Evolutionary conservation across 2,329 filamentous ascomycete species (phyloP).

Genomic region (Fusarium austroafricanum): DNA sequence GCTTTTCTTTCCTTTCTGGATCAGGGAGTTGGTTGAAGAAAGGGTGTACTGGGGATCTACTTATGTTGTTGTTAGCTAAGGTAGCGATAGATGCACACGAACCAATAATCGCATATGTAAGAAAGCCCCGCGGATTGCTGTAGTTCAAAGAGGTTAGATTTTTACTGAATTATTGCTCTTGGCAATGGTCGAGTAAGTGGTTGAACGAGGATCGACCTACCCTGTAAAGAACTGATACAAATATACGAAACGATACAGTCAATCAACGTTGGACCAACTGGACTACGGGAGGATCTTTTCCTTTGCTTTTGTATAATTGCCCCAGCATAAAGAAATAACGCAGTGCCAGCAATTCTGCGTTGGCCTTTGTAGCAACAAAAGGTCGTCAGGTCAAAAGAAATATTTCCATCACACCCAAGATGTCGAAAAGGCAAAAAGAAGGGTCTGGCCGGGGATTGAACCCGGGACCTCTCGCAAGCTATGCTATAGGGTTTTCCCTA

Average conservation of each 20-base stretch:
- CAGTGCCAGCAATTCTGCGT: no score
- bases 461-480: constrained; percentile 59
- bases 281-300: no score
- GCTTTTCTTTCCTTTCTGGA: neutral
- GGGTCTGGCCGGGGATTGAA: constrained; percentile 61
- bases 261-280: no score
- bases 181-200: neutral
- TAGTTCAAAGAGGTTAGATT: neutral
- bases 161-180: neutral
- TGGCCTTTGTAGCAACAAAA: no score
- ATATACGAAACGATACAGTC: no score
- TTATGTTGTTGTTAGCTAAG: neutral
- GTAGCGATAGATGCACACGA: neutral
- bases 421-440: constrained; percentile 17
- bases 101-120: neutral
- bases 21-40: neutral
- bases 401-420: accelerated
- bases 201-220: no score
- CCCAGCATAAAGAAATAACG: no score
- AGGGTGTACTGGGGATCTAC: neutral
- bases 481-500: constrained; percentile 63
- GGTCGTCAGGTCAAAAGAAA: neutral
- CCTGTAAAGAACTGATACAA: no score
- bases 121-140: neutral
- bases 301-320: no score